Evolutionary conservation across 1,284 basidiomycete genomes (phyloP).

Genomic region (Thelephora terrestris): DNA sequence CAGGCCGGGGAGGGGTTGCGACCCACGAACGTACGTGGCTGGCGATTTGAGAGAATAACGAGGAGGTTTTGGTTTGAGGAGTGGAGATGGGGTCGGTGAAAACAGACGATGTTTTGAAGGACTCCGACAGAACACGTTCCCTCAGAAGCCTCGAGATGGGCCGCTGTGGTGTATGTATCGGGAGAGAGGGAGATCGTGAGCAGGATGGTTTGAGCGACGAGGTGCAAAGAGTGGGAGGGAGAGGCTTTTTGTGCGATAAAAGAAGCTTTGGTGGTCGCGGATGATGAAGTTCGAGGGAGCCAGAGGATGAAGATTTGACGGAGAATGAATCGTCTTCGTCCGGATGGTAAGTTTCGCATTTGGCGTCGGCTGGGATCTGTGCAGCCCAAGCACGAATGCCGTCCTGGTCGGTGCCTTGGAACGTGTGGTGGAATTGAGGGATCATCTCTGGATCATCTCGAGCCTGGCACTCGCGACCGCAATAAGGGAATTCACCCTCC

Average conservation of each 20-base stretch:
- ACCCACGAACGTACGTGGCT: not conserved
- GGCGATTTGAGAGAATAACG: not conserved
- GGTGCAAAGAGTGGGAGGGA: not conserved
- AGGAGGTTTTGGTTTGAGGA: not conserved
- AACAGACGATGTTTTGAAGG: not conserved
- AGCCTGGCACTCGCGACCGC: not conserved
- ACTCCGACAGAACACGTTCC: not conserved
- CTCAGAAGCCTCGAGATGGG: not conserved
- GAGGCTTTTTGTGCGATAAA: not conserved
- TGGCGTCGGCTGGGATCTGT: not conserved
- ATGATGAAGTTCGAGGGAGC: not conserved
- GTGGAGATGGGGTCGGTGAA: not conserved
- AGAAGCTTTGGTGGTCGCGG: not conserved
- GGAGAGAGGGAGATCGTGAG: not conserved
- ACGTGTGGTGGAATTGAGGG: not conserved
- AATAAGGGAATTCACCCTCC: not conserved
- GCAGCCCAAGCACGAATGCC: not conserved
- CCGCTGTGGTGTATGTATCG: not conserved
- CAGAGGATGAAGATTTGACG: not conserved
- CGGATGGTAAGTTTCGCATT: not conserved
- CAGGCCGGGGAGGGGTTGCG: not conserved
- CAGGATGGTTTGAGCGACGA: not conserved
- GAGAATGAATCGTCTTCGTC: not conserved
- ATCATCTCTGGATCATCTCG: not conserved
- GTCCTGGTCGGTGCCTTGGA: not conserved